Base-by-base conservation (phyloP, 1,284 basidiomycete species). In the Ceratobasidium sp. region DNA sequence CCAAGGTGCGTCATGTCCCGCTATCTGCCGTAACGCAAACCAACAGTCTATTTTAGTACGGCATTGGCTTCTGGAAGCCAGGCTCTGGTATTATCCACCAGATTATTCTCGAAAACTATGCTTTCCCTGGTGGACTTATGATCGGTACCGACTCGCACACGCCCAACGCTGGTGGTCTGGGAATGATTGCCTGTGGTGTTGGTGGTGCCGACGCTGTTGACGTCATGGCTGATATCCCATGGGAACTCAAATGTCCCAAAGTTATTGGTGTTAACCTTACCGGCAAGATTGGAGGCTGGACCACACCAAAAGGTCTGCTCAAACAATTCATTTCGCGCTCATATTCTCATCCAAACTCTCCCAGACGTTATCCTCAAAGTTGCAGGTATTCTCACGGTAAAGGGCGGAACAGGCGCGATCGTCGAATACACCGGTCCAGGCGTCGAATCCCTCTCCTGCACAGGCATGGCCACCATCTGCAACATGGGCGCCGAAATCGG, bases 401-500 rank as follows among this genome's bases (percentile, higher is more conserved):
- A 98, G 91, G 96, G 96, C 84, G 96, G 96, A 83, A 98, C 97
- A 82, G 96, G 96, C 82, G 96, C 96, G 79, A 98, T 98, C 83
- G 95, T 98, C 81, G 97, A 98, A 85, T 98, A 98, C 89, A 92
- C 88, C 82, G 96, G 96, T 81, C 86, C 95, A 82, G 97, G 97
- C 90, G 94, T 99, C 82, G 94, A 97, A 85, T 95, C 95, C 46
- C 91, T 99, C 81, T 98, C 97, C 68, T 96, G 94, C 91, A 99
- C 97, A 66, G 98, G 97, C 88, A 99, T 99, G 97, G 98, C 95
- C 79, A 99, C 97, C 71, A 96, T 98, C 83, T 99, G 97, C 87
- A 99, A 99, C 92, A 99, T 99, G 97, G 98, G 98, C 90, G 98
- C 98, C 84, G 97, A 99, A 88, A 99, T 99, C 83, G 97, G 98